Base-by-base conservation (phyloP, 2,329 filamentous ascomycete species). In the Rhinocladiella similis region DNA sequence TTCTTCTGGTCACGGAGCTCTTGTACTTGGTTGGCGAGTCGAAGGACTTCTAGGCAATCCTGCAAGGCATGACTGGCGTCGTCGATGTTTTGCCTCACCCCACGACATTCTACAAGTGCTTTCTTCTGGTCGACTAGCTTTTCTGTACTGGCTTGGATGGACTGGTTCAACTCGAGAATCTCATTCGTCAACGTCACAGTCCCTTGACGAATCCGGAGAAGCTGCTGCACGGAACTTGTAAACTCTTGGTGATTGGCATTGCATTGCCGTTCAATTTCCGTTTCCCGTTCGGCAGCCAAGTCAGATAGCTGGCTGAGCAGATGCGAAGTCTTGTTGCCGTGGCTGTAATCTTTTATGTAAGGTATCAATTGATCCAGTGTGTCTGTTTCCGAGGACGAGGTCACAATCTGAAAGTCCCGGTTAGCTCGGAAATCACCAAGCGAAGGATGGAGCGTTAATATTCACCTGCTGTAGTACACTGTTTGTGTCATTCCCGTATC, bases 201-300 rank as follows among this genome's bases (percentile, higher is more conserved):
- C 39, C 91, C 91, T 72, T 97, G 90, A 52, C 93, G 88, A 50
- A 97, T 91, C 57, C 85, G 84, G 65, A 97, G 89, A n/a, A 99
- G 83, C 69, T 95, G 91, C 67, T 94, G 95, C 64, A 99, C 91
- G 0, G 93, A 97, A 63, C 84, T 85, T 33, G 97, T 87, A 69
- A 99, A 99, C 68, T 97, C 94, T 69, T 97, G 93, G 68, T 99
- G 94, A 67, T 97, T 96, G 10, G 90, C 93, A 67, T 96, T 86
- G 66, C 94, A 96, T 66, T 97, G 95, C 19, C 85, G 85, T 75
- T 99, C 94, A 63, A 99, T 97, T 66, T 97, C 92, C 13, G 83
- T 75, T 72, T 99, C 94, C 59, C 92, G 87, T 46, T 94, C 90
- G 64, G 88, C 86, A 33, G 92, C 90, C 72, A 96, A 95, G 64